Conservation (phyloP, 1,284 basidiomycete species). For the Exsudoporus floridanus region DNA sequence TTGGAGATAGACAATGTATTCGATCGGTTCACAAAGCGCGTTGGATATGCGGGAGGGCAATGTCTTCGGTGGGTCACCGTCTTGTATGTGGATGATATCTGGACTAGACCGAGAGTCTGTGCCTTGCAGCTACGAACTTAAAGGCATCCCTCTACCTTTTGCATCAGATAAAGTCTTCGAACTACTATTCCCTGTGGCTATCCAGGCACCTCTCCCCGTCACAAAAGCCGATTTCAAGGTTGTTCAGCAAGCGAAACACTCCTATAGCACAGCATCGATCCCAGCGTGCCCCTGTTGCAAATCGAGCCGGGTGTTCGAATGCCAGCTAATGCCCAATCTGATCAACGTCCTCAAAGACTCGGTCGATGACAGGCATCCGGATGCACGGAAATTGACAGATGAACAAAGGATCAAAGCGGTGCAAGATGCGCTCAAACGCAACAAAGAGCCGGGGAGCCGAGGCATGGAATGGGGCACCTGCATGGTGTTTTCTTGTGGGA, state of each 20-base stretch:
- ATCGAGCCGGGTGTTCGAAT: slow-evolving; percentile 70
- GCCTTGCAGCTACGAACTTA: slow-evolving; percentile 68
- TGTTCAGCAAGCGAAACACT: slow-evolving; percentile 45
- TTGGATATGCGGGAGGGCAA: slow-evolving; percentile 67
- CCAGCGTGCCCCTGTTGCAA: slow-evolving; percentile 62
- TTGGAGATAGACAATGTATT: slow-evolving; percentile 74
- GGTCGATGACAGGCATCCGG: slow-evolving; percentile 24
- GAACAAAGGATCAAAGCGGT: slow-evolving; percentile 60
- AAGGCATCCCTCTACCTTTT: slow-evolving; percentile 73
- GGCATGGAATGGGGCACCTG: slow-evolving; percentile 86
- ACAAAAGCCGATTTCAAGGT: slow-evolving; percentile 62
- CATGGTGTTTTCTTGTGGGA: slow-evolving; percentile 75
- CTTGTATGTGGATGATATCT: slow-evolving; percentile 2
- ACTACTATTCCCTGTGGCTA: slow-evolving; percentile 61
- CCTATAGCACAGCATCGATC: slow-evolving; percentile 48
- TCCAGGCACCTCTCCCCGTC: slow-evolving; percentile 45
- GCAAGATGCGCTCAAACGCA: slow-evolving; percentile 49
- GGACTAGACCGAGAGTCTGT: not conserved
- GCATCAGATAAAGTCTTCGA: slow-evolving; percentile 67
- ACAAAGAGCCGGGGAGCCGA: slow-evolving; percentile 39
- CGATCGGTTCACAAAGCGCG: slow-evolving; percentile 72
- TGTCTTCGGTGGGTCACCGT: slow-evolving; percentile 62
- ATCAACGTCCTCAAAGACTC: slow-evolving; percentile 62
- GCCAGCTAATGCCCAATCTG: slow-evolving; percentile 84
- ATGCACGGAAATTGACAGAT: slow-evolving; percentile 46